Base-by-base conservation (phyloP, 139 green algal species). In the Picocystis salinarum region DNA sequence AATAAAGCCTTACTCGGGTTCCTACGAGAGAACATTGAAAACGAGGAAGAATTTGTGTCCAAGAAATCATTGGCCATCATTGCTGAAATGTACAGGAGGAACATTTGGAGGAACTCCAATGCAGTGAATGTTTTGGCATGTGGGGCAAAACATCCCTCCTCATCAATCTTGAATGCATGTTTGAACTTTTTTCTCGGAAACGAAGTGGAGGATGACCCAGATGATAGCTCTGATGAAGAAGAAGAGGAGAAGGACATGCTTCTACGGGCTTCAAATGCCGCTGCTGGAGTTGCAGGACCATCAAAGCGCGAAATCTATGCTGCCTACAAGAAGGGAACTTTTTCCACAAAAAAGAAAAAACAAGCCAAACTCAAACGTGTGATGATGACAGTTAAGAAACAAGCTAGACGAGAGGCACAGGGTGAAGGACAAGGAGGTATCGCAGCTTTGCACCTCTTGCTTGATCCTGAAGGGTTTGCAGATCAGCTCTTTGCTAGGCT, bases 121-220 rank as follows among this genome's bases (percentile, higher is more conserved):
- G 92, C 85, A 4, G 85, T 91, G 39, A 93, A 94, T 59, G 75
- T 91, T 36, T 91, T 96, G 36, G 36, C 36, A 7, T n/a, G n/a
- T n/a, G n/a, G n/a, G n/a, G n/a, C n/a, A n/a, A n/a, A n/a, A n/a
- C n/a, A n/a, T n/a, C n/a, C n/a, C n/a, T n/a, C n/a, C n/a, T n/a
- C n/a, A n/a, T 55, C 64, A 18, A 62, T 95, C 9, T 73, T 86
- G 67, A 59, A 91, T 42, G 84, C 80, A 4, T 75, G 80, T 1
- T 62, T 96, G 27, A 93, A 94, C 65, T 98, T 98, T 60, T 96
- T 98, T 58, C 55, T 95, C 52, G 85, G 85, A 1, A 60, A 85
- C 34, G 29, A 50, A 28, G 55, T 39, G 13, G 18, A 1, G 54
- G 66, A 72, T 5, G 71, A 80, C 7, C 70, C 72, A 20, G 75